Conservation (phyloP, 139 green algal genomes). For the Chlorella sp. region DNA sequence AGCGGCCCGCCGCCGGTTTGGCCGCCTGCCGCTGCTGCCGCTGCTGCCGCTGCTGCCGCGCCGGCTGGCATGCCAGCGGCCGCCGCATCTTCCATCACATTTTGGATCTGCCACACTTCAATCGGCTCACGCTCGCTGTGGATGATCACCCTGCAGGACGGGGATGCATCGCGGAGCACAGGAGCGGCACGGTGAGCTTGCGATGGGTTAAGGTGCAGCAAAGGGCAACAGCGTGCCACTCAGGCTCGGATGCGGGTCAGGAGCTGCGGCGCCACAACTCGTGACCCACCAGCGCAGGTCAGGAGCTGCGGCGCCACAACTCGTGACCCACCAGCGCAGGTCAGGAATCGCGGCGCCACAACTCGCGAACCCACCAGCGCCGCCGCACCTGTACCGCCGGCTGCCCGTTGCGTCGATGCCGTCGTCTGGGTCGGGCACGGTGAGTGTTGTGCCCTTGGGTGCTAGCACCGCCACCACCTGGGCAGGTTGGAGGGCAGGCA, state of each 20-base stretch:
- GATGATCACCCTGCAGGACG: constrained; percentile 58
- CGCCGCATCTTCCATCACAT: too few species aligned
- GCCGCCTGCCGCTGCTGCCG: background rate
- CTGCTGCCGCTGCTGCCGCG: background rate
- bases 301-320: background rate
- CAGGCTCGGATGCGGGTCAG: too few species aligned
- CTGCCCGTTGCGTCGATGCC: constrained; percentile 1
- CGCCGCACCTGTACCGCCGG: constrained; percentile 45
- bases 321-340: too few species aligned
- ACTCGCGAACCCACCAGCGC: background rate
- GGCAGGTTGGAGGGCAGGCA: background rate
- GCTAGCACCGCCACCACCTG: constrained; percentile 83
- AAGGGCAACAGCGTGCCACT: too few species aligned
- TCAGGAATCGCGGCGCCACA: background rate
- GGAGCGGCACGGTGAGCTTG: background rate
- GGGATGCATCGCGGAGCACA: background rate
- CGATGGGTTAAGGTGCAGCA: too few species aligned
- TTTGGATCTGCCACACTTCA: constrained; percentile 60
- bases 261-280: background rate
- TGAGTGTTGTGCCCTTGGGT: constrained; percentile 79
- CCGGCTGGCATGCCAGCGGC: background rate
- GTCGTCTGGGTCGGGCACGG: constrained; percentile 71
- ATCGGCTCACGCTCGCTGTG: constrained; percentile 58
- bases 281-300: too few species aligned
- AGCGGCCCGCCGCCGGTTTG: background rate